phyloP scores from a whole-genome alignment of 768 basidiomycete species.

The Boletellus emodensis region DNA sequence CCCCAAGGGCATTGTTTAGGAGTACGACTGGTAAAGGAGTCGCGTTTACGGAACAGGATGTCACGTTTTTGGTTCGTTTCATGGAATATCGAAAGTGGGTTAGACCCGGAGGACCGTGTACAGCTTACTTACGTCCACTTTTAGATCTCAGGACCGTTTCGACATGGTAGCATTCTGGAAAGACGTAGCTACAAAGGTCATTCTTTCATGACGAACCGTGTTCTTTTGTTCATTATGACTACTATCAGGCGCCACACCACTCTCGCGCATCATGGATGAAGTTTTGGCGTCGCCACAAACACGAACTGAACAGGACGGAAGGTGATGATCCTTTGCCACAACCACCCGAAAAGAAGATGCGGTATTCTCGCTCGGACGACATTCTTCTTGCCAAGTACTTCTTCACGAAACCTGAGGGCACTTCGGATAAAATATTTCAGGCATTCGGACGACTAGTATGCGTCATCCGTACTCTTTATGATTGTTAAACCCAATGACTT shows the following conservation, averaged over 20 bases:
- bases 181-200: slow-evolving; percentile 65
- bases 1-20: slow-evolving; percentile 71
- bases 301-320: slow-evolving; percentile 68
- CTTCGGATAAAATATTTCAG: slow-evolving; percentile 82
- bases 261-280: slow-evolving; percentile 95
- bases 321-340: slow-evolving; percentile 66
- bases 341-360: slow-evolving; percentile 84
- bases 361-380: slow-evolving; percentile 78
- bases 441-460: slow-evolving; percentile 67
- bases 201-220: slow-evolving; percentile 5
- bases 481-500: not conserved
- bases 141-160: slow-evolving; percentile 53
- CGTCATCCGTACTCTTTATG: slow-evolving; percentile 1
- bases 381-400: slow-evolving; percentile 76
- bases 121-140: slow-evolving; percentile 1
- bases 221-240: slow-evolving; percentile 1
- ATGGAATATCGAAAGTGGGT: slow-evolving; percentile 73
- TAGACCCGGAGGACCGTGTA: not conserved
- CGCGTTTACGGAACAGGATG: slow-evolving; percentile 82
- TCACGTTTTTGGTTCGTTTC: slow-evolving; percentile 70
- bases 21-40: slow-evolving; percentile 90
- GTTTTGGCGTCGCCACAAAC: slow-evolving; percentile 84
- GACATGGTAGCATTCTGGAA: slow-evolving; percentile 82
- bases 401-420: slow-evolving; percentile 68
- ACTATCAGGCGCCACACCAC: slow-evolving; percentile 73